phyloP scores from a whole-genome alignment of 352 stramenopile genomes.

The Phytopythium kandeliae region DNA sequence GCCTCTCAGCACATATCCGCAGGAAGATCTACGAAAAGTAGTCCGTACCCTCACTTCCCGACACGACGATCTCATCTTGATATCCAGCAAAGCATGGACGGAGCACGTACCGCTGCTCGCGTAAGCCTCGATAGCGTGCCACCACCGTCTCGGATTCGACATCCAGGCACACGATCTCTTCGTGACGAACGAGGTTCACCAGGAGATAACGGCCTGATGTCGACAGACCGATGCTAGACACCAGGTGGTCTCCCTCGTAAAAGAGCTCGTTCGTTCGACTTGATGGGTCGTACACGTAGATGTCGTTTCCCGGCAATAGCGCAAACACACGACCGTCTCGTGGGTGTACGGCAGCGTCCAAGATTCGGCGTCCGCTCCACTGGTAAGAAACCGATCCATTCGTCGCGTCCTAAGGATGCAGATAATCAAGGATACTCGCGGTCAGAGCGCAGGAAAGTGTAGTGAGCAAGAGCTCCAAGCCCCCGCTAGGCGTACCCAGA shows the following conservation, averaged over 20 bases:
- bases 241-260: slow-evolving; percentile 40
- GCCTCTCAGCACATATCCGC: not conserved
- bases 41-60: slow-evolving; percentile 61
- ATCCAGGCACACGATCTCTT: slow-evolving; percentile 54
- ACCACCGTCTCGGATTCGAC: slow-evolving; percentile 33
- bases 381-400: slow-evolving; percentile 52
- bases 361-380: slow-evolving; percentile 54
- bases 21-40: no score
- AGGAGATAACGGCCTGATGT: slow-evolving; percentile 40
- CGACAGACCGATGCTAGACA: slow-evolving; percentile 53
- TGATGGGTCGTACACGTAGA: slow-evolving; percentile 55
- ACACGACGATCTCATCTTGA: slow-evolving; percentile 48
- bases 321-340: slow-evolving; percentile 50
- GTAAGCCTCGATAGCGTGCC: slow-evolving; percentile 47
- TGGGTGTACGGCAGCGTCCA: slow-evolving; percentile 58
- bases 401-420: slow-evolving; percentile 30
- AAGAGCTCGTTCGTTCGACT: slow-evolving; percentile 57
- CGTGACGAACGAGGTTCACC: slow-evolving; percentile 53
- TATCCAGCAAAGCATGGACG: slow-evolving; percentile 52
- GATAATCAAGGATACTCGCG: not conserved
- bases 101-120: slow-evolving; percentile 58
- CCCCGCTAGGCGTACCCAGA: slow-evolving; percentile 72
- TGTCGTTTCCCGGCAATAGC: slow-evolving; percentile 43
- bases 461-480: no score
- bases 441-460: not conserved